These are phyloP conservation scores for Peniophora sp. DNA, from an alignment of 1,284 basidiomycete species.

Conservation along the genomic window DNA sequence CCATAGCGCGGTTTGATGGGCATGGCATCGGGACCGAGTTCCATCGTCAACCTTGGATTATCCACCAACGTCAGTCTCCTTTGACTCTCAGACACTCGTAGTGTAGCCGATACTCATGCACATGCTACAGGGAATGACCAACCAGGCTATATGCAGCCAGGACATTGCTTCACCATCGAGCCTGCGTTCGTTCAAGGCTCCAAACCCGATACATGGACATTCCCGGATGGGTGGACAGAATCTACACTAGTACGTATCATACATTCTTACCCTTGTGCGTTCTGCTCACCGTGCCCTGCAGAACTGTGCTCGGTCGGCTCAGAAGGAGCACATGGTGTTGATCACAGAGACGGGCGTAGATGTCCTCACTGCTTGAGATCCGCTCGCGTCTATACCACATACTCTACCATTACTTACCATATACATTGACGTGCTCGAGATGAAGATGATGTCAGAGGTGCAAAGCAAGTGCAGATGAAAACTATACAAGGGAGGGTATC, in stretches of 20 bases:
- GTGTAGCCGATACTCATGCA: background rate
- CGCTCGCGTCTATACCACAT: too few species aligned
- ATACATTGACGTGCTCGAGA: too few species aligned
- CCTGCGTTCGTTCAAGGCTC: conserved; percentile 72
- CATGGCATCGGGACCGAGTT: conserved; percentile 86
- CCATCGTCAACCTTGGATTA: conserved; percentile 80
- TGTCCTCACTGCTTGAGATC: conserved; percentile 39
- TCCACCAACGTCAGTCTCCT: conserved; percentile 50
- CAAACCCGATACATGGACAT: conserved; percentile 62
- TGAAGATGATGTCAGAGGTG: too few species aligned
- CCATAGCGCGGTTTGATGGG: conserved; percentile 74
- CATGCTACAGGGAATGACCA: conserved; percentile 63
- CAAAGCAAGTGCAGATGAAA: too few species aligned
- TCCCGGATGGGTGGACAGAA: conserved; percentile 85
- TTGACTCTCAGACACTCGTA: background rate
- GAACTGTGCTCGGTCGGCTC: conserved; percentile 73
- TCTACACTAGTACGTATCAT: conserved; percentile 58
- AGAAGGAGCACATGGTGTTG: conserved; percentile 82
- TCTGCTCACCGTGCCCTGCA: conserved; percentile 13
- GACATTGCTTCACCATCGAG: conserved; percentile 89
- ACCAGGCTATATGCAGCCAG: conserved; percentile 69
- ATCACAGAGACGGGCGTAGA: conserved; percentile 71
- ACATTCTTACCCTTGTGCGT: background rate
- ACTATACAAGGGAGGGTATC: conserved; percentile 42
- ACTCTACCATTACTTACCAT: too few species aligned